Evolutionary conservation across 2,329 filamentous ascomycete species (phyloP).

Genomic region (Didymella glomerata): DNA sequence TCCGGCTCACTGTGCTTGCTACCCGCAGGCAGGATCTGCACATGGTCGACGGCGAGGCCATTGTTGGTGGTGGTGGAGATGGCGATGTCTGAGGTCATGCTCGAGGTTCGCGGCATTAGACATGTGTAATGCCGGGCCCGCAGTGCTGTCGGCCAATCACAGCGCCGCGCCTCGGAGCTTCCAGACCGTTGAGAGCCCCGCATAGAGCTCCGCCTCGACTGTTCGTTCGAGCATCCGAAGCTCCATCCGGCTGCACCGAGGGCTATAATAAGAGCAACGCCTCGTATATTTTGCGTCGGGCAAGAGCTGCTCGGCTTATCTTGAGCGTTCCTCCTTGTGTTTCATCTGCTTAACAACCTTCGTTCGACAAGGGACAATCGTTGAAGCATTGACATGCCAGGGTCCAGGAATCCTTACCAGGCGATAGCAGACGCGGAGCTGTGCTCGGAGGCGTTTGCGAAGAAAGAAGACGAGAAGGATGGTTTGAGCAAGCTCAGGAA

Average conservation of each 20-base stretch:
- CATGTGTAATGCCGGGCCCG: neutral
- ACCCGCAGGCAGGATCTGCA: conserved; percentile 45
- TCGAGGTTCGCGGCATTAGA: conserved; percentile 14
- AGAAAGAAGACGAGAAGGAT: conserved; percentile 50
- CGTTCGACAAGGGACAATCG: neutral
- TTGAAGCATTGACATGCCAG: conserved; percentile 33
- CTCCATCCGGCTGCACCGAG: conserved; percentile 17
- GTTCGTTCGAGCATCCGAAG: conserved; percentile 10
- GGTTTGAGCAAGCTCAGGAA: conserved; percentile 59
- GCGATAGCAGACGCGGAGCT: conserved; percentile 31
- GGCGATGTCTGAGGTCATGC: conserved; percentile 27
- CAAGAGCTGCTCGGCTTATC: neutral
- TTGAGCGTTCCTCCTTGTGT: neutral
- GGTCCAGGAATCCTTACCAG: conserved; percentile 36
- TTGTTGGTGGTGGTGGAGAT: conserved; percentile 17
- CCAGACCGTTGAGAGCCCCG: conserved; percentile 23
- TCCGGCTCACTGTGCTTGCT: conserved; percentile 9
- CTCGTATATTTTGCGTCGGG: conserved; percentile 5
- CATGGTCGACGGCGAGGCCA: conserved; percentile 41
- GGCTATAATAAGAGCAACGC: conserved; percentile 18
- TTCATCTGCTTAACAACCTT: neutral
- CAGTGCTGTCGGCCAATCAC: conserved; percentile 24
- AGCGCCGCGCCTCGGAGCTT: conserved; percentile 9
- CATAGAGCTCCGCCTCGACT: conserved; percentile 10
- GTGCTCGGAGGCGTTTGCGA: conserved; percentile 44